Base-by-base conservation (phyloP, 768 basidiomycete species). In the Naganishia randhawae region DNA sequence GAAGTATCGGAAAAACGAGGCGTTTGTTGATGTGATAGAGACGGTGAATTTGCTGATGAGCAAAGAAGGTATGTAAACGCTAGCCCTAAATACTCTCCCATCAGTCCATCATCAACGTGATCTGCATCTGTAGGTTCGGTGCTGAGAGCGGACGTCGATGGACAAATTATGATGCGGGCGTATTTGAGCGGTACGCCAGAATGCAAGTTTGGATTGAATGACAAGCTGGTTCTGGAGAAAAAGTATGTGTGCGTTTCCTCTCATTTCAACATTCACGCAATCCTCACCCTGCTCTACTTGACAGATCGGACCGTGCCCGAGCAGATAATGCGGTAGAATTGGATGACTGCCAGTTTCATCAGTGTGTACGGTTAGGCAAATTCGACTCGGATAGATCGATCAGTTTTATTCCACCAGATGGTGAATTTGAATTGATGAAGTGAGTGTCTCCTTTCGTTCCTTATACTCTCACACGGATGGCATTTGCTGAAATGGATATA, bases 21-120 rank as follows among this genome's bases (percentile, higher is more conserved):
- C 96, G 0, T 99, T 98, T 73, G 95, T 99, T n/a, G 96, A 99
- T 77, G 96, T 99, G 10, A 90, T 99, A 50, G 96, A 99, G 82
- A 91, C 85, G 1, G 91, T 99, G 70, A 98, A 99, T 76, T 79
- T 98, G 65, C 88, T 91, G 73, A 96, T 98, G 94, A 95, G 92
- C 78, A 90, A 93, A 1, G 97, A 95, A 83, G 94, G 93, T 89
- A 69, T 54, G 83, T 76, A 9, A 13, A 8, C 19, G 48, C 9
- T 41, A 48, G 9, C 16, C 17, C 17, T 42, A 1, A 1, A 6
- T 50, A 14, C 39, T 45, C 2, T 5, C 16, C n/a, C 37, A 2
- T 17, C 37, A 39, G 10, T n/a, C 39, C 37, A 7, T 55, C 8
- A 33, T 14, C 31, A 48, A 57, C 53, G 14, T 32, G 37, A 11